Base-by-base conservation (phyloP, 192 early-diverging fungal species). In the Coemansia sp. region DNA sequence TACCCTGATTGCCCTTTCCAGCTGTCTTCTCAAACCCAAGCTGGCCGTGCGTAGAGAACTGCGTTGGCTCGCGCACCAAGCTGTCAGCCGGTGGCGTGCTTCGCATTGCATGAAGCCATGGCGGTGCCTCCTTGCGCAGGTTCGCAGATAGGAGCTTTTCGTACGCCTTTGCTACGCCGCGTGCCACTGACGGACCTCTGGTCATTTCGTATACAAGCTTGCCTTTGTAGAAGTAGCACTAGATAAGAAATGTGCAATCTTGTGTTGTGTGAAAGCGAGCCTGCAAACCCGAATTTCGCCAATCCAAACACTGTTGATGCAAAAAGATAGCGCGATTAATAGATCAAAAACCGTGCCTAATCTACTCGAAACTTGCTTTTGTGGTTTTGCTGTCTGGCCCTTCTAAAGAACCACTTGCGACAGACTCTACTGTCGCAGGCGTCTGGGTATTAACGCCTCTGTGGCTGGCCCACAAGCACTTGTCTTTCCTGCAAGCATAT, bases 41-140 rank as follows among this genome's bases (percentile, higher is more conserved):
- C 32, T 59, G 61, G 22, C 70, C 74, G 6, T 27, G 36, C 2
- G 83, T 84, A 9, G 72, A 63, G 42, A 84, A 81, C 8, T 70
- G 59, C 20, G 83, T 65, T 20, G 83, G 76, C 58, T 69, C 72
- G 61, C 83, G 83, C 53, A 78, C 78, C 32, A 81, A 23, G 20
- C 78, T 84, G 59, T 78, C 74, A 17, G 71, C 58, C 6, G 84
- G 74, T 6, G 84, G 84, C 1, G 63, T 53, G 36, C 57, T 76
- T 8, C 68, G 60, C 71, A 82, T 71, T 51, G 80, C 84, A n/a
- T 51, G 62, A 24, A 79, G 77, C 84, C 84, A 85, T 14, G 75
- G 67, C 14, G 84, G 84, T 39, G 66, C 75, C 52, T 56, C 39
- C 2, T 67, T 60, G 32, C 78, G 78, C 61, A 84, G 31, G 6